Evolutionary conservation across 1,139 yeast species (phyloP).

Genomic region (Wickerhamiella infanticola): DNA sequence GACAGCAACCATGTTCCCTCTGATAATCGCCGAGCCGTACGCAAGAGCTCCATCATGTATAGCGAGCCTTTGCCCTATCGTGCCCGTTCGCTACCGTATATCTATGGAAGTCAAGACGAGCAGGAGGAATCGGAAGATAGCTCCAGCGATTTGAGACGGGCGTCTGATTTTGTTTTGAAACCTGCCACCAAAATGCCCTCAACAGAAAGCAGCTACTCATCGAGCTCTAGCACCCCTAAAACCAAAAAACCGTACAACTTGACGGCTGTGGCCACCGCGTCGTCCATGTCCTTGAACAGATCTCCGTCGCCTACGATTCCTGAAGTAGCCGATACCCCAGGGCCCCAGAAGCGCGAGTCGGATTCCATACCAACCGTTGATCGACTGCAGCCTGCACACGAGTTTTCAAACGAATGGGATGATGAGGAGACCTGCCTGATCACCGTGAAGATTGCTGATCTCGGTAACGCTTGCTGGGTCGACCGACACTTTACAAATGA

Average conservation of each 20-base stretch:
- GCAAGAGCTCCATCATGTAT: background rate
- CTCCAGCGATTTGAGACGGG: background rate
- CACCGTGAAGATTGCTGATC: slow-evolving; percentile 60
- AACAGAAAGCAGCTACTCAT: no score
- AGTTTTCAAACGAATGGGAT: slow-evolving; percentile 17
- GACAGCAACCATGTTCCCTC: background rate
- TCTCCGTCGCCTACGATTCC: background rate
- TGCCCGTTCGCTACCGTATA: background rate
- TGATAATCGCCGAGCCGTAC: background rate
- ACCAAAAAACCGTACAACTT: background rate
- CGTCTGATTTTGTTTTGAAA: background rate
- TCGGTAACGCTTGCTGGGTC: slow-evolving; percentile 74
- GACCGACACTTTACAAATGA: slow-evolving; percentile 64
- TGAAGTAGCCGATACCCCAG: background rate
- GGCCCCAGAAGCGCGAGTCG: background rate
- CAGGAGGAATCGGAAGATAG: background rate
- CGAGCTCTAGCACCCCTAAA: background rate
- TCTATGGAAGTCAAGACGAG: background rate
- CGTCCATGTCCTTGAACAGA: background rate
- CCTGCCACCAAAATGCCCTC: background rate
- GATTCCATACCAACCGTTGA: background rate
- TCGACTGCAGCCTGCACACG: background rate
- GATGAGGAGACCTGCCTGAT: slow-evolving; percentile 22
- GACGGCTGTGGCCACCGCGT: background rate
- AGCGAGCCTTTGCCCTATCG: background rate